Evolutionary conservation across 2,329 filamentous ascomycete species (phyloP).

Genomic region (Lecanicillium sp.): DNA sequence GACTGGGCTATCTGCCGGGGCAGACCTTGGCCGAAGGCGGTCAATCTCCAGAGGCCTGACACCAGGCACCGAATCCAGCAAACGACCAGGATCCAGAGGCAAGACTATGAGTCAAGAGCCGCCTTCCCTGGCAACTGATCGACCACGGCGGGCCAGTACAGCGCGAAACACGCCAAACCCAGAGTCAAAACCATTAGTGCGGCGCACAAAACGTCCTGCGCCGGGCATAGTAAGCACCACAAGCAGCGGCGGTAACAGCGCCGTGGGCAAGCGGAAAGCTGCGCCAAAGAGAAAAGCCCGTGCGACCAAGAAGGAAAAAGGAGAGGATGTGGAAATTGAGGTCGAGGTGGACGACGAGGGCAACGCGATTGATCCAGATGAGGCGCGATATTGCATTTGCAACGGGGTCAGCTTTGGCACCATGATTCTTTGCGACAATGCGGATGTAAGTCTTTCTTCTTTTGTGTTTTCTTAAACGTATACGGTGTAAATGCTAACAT

Average conservation of each 20-base stretch:
- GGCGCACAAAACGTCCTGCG: slow-evolving; percentile 60
- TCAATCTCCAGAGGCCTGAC: slow-evolving; percentile 26
- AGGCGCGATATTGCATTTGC: slow-evolving; percentile 70
- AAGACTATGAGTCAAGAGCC: slow-evolving; percentile 45
- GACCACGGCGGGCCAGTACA: slow-evolving; percentile 47
- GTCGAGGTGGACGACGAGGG: slow-evolving; percentile 58
- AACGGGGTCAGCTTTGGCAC: slow-evolving; percentile 72
- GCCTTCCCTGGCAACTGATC: slow-evolving; percentile 40
- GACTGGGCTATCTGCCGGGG: slow-evolving; percentile 12
- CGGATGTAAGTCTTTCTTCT: slow-evolving; percentile 48
- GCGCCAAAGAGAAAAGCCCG: slow-evolving; percentile 58
- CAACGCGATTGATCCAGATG: slow-evolving; percentile 64
- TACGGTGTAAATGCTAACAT: no score
- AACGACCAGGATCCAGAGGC: slow-evolving; percentile 44
- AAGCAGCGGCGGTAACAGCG: slow-evolving; percentile 53
- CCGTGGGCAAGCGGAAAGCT: slow-evolving; percentile 63
- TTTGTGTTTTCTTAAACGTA: no score
- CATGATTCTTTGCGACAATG: slow-evolving; percentile 79
- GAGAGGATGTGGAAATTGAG: slow-evolving; percentile 36
- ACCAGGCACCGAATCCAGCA: slow-evolving; percentile 23
- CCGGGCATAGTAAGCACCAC: slow-evolving; percentile 62
- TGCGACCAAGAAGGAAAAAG: slow-evolving; percentile 39
- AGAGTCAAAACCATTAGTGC: slow-evolving; percentile 37
- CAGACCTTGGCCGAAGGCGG: slow-evolving; percentile 19
- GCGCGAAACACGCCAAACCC: slow-evolving; percentile 49